Evolutionary conservation across 2,329 filamentous ascomycete species (phyloP).

Genomic region (Arthrinium phaeospermum): DNA sequence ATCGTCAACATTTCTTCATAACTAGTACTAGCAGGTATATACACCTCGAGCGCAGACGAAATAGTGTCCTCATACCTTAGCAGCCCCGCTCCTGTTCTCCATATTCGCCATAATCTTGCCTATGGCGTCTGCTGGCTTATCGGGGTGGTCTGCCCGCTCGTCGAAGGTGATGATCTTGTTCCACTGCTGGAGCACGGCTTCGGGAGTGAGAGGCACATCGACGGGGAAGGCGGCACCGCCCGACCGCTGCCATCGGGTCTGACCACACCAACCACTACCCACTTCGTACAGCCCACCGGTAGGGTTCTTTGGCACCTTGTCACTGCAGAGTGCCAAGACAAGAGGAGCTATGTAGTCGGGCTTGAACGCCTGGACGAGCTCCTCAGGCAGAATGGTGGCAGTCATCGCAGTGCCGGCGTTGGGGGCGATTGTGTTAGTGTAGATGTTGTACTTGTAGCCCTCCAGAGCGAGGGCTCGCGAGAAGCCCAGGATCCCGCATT

Average conservation of each 20-base stretch:
- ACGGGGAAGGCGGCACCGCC: conserved; percentile 91
- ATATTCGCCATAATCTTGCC: conserved; percentile 83
- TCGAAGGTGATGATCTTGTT: conserved; percentile 85
- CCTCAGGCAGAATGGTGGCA: conserved; percentile 89
- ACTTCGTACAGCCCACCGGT: conserved; percentile 94
- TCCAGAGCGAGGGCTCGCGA: conserved; percentile 91
- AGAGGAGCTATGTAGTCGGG: conserved; percentile 96
- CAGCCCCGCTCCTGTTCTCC: conserved; percentile 70
- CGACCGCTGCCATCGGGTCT: conserved; percentile 92
- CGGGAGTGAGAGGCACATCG: conserved; percentile 81
- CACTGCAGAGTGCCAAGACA: conserved; percentile 82
- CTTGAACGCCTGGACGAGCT: conserved; percentile 99
- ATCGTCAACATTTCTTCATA: conserved; percentile 31
- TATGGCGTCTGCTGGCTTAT: conserved; percentile 76
- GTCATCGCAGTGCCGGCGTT: conserved; percentile 98
- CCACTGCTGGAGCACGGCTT: conserved; percentile 80
- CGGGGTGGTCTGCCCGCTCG: conserved; percentile 85
- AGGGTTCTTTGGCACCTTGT: conserved; percentile 82
- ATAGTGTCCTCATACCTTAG: conserved; percentile 61
- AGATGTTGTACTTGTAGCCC: conserved; percentile 97
- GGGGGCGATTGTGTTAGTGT: conserved; percentile 95
- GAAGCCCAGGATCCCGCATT: conserved; percentile 93
- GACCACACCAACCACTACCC: conserved; percentile 90
- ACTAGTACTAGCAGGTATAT: conserved; percentile 34
- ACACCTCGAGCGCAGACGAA: conserved; percentile 30